phyloP scores from a whole-genome alignment of 2,329 filamentous ascomycete genomes.

The Colletotrichum noveboracense region DNA sequence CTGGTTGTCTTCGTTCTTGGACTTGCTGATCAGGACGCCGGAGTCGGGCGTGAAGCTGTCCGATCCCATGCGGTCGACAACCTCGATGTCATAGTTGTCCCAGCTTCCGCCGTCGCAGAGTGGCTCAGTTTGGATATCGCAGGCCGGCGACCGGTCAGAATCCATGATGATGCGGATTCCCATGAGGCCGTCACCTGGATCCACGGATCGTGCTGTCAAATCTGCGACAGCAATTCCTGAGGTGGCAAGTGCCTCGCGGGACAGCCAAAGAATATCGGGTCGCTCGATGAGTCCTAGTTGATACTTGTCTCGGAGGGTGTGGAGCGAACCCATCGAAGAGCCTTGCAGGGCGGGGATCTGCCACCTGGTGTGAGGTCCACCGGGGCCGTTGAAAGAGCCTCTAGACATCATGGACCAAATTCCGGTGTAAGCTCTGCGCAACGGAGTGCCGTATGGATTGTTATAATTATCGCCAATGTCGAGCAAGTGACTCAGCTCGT shows the following conservation, averaged over 20 bases:
- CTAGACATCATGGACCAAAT: slow-evolving; percentile 59
- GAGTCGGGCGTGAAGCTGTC: slow-evolving; percentile 57
- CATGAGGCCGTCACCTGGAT: slow-evolving; percentile 42
- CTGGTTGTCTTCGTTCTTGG: slow-evolving; percentile 46
- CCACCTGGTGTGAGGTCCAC: slow-evolving; percentile 58
- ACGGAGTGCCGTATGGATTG: slow-evolving; percentile 52
- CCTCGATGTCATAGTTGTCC: slow-evolving; percentile 57
- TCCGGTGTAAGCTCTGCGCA: slow-evolving; percentile 53
- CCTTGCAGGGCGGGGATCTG: slow-evolving; percentile 55
- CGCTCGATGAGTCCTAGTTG: slow-evolving; percentile 53
- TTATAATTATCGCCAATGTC: slow-evolving; percentile 62
- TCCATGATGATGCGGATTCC: slow-evolving; percentile 53
- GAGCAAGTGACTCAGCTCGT: slow-evolving; percentile 57
- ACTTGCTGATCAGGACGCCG: slow-evolving; percentile 60
- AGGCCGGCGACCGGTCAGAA: slow-evolving; percentile 47
- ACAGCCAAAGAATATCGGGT: slow-evolving; percentile 48
- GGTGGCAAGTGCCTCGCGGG: slow-evolving; percentile 42
- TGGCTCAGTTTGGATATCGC: slow-evolving; percentile 44
- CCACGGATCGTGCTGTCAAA: slow-evolving; percentile 52
- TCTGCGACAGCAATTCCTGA: slow-evolving; percentile 48
- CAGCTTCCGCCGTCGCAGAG: slow-evolving; percentile 58
- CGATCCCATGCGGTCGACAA: slow-evolving; percentile 58
- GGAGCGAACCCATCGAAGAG: slow-evolving; percentile 53
- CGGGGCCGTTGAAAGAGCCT: slow-evolving; percentile 58
- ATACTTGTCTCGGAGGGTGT: slow-evolving; percentile 58